phyloP scores from a whole-genome alignment of 2,329 filamentous ascomycete genomes.

The Aspergillus sojae region DNA sequence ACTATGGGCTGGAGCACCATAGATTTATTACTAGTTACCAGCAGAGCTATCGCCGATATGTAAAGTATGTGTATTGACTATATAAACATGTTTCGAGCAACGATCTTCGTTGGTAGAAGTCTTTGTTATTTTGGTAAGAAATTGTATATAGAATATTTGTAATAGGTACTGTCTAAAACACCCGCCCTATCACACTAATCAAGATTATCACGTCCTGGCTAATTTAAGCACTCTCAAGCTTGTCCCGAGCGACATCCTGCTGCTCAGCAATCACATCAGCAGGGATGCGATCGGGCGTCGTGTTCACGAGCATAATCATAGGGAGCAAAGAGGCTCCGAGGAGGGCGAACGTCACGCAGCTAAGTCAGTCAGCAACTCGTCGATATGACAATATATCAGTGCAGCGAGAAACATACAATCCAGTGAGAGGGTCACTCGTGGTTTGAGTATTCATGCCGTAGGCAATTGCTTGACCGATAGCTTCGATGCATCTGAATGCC shows the following conservation, averaged over 20 bases:
- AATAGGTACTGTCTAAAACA: background rate
- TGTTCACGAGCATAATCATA: constrained; percentile 45
- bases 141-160: too few relatives aligned
- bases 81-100: too few relatives aligned
- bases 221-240: background rate
- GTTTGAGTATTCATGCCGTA: constrained; percentile 49
- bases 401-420: constrained; percentile 38
- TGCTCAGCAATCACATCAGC: constrained; percentile 43
- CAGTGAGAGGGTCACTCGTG: constrained; percentile 39
- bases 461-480: constrained; percentile 45
- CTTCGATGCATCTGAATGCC: constrained; percentile 46
- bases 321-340: constrained; percentile 39
- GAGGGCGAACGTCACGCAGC: constrained; percentile 44
- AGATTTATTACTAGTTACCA: too few relatives aligned
- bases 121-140: too few relatives aligned
- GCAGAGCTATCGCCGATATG: too few relatives aligned
- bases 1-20: too few relatives aligned
- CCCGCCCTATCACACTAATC: background rate
- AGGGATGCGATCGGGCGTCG: constrained; percentile 44
- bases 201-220: background rate
- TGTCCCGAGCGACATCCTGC: constrained; percentile 21
- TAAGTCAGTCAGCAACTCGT: constrained; percentile 16
- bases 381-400: background rate
- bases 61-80: too few relatives aligned
- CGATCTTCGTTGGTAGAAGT: too few relatives aligned